Percentiles rank a stretch among this genome's conserved stretches.
Conservation (phyloP, 2,329 filamentous ascomycete genomes). For the Ophiostoma sp. region DNA sequence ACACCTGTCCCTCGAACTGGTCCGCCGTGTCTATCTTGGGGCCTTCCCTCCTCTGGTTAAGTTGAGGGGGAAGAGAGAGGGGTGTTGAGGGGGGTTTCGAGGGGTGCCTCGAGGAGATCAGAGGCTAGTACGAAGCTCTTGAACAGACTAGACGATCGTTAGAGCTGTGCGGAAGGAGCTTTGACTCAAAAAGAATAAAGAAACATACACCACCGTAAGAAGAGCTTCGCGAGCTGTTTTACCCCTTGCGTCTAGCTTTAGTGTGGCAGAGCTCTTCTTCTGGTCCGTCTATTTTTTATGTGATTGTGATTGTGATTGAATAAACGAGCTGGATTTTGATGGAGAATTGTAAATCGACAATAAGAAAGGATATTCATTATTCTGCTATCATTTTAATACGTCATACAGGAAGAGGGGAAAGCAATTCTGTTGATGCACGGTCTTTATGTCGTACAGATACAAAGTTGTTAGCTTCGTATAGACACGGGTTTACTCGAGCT, state of each 20-base stretch:
- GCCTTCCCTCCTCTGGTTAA: background rate
- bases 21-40: background rate
- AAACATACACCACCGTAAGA: background rate
- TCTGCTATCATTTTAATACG: background rate
- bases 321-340: background rate
- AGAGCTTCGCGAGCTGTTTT: background rate
- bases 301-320: background rate
- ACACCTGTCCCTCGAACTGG: background rate
- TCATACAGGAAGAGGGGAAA: background rate
- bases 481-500: background rate
- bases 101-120: background rate
- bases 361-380: background rate
- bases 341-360: background rate
- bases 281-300: background rate
- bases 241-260: slow-evolving; percentile 2
- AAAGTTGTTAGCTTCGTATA: background rate
- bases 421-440: background rate
- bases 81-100: background rate
- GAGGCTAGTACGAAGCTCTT: background rate
- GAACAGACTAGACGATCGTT: background rate
- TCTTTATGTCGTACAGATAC: background rate
- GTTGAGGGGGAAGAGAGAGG: background rate
- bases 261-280: background rate
- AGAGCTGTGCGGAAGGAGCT: background rate
- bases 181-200: background rate